phyloP scores from a whole-genome alignment of 2,329 filamentous ascomycete genomes.

The Cladosporium sp. region DNA sequence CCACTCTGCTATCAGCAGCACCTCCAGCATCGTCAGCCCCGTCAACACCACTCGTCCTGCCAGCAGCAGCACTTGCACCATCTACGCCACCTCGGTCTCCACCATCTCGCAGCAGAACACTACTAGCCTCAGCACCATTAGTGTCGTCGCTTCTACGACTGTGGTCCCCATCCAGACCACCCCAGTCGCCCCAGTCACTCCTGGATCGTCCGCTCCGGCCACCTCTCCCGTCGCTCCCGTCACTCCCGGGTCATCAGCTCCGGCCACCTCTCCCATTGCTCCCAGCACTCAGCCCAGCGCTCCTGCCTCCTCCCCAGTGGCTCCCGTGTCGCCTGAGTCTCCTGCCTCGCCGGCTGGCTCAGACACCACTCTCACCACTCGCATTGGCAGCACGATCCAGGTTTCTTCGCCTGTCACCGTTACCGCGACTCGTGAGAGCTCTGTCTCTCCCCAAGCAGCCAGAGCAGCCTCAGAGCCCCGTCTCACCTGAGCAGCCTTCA shows the following conservation, averaged over 20 bases:
- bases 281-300: background rate
- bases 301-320: background rate
- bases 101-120: background rate
- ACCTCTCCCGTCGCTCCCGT: background rate
- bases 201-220: background rate
- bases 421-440: conserved; percentile 1
- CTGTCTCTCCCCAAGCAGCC: background rate
- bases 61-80: background rate
- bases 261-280: background rate
- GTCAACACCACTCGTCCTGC: background rate
- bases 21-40: background rate
- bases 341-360: background rate
- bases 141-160: conserved; percentile 5
- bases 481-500: background rate
- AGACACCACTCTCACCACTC: conserved; percentile 2
- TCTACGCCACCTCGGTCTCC: conserved; percentile 2
- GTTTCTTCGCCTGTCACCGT: background rate
- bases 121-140: background rate
- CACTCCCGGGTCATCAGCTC: background rate
- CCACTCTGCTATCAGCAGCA: background rate
- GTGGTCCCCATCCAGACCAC: background rate
- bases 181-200: background rate
- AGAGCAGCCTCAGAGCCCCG: background rate
- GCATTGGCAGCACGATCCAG: background rate
- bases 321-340: background rate